Evolutionary conservation across 768 basidiomycete species (phyloP), one percentile per base, ranked within the genome.

Genomic region (Collybia sp.): DNA sequence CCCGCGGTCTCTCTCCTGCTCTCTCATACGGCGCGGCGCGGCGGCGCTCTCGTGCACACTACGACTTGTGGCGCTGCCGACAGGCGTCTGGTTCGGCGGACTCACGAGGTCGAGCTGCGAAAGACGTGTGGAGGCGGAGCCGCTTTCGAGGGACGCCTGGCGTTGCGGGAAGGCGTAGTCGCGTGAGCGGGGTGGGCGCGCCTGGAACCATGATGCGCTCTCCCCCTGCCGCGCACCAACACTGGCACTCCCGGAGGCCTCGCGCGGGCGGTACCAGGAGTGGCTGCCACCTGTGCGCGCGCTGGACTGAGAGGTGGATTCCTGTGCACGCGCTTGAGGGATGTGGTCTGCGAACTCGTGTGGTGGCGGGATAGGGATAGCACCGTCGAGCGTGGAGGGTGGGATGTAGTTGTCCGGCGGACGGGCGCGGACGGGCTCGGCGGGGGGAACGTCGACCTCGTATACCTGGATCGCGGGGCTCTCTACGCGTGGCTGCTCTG

Each of bases 41-140:
- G 25, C 8, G 8, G 25, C 25, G 8, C 25, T 25, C 25, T 25
- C 25, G 25, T 25, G 25, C 8, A 25, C 25, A 42, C 62, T 62
- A 37, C 51, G 47, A 19, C 56, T 55, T 43, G 61, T 58, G 37
- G 57, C 46, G 20, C 57, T 56, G 40, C 45, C 52, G 37, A 49
- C 48, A 11, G 45, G 18, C 15, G 34, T 49, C 34, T 30, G 43
- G 20, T 30, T 48, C 6, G 65, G 65, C 1, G 64, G 60, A 12
- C 58, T 58, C 8, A 69, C 53, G 12, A 71, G 52, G 30, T 63
- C 66, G 42, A 68, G 58, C 50, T 68, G 64, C 6, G 70, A 70
- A 9, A 68, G 53, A 25, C 59, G 58, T 1, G 66, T 67, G 5
- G 68, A 68, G 6, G 48, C 47, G 6, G 58, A 59, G 12, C 42